A percentile compares a stretch with the other conserved stretches of the same genome.
phyloP scores from a whole-genome alignment of 2,329 filamentous ascomycete species.

The Bimuria novae-zelandiae region DNA sequence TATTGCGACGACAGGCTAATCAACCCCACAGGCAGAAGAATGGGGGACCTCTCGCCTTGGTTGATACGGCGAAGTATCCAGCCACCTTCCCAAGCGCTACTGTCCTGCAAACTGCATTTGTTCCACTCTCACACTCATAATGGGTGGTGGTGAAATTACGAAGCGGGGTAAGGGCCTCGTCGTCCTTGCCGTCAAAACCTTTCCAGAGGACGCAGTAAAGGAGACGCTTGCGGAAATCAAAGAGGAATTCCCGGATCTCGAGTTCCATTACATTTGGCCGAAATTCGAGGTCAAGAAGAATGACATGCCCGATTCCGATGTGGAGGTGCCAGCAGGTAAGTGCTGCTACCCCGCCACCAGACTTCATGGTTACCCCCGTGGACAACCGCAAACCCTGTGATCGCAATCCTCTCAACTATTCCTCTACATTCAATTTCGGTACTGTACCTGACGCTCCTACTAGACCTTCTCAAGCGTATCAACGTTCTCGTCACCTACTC shows the following conservation, averaged over 20 bases:
- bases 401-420: neutral
- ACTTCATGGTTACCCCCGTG: neutral
- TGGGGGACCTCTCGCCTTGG: too few species aligned
- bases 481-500: conserved; percentile 56
- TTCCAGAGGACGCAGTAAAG: conserved; percentile 34
- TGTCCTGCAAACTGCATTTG: too few species aligned
- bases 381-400: neutral
- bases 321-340: conserved; percentile 51
- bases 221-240: conserved; percentile 30
- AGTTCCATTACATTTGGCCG: conserved; percentile 36
- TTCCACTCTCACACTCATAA: conserved; percentile 39
- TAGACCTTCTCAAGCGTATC: conserved; percentile 48
- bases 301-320: conserved; percentile 31
- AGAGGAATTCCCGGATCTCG: conserved; percentile 37
- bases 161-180: conserved; percentile 40
- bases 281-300: conserved; percentile 41
- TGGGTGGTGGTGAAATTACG: conserved; percentile 51
- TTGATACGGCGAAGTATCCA: too few species aligned
- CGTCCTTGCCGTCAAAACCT: conserved; percentile 51
- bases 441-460: neutral
- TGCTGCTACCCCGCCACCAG: neutral
- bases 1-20: neutral
- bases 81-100: too few species aligned
- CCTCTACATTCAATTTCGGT: too few species aligned
- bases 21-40: neutral